Evolutionary conservation across 192 early-diverging fungal genomes (phyloP).

Genomic region (Rhizophagus clarus): DNA sequence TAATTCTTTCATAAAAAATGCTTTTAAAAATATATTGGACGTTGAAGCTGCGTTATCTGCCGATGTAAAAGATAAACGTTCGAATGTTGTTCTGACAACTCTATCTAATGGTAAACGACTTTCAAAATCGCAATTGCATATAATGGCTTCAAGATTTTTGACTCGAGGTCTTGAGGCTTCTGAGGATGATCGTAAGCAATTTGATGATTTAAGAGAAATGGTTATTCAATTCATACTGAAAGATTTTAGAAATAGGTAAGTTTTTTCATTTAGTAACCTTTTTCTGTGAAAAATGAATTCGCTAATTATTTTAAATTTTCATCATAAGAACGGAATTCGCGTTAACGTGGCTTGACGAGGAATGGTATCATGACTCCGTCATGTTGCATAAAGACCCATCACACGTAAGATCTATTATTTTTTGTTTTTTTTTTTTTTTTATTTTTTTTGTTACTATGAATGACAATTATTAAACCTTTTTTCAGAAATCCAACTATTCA

Average conservation of each 20-base stretch:
- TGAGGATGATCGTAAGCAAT: background rate
- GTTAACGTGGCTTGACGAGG: constrained; percentile 75
- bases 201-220: constrained; percentile 39
- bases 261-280: background rate
- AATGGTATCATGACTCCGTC: constrained; percentile 52
- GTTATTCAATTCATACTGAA: constrained; percentile 60
- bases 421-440: constrained; percentile 31
- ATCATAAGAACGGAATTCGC: constrained; percentile 62
- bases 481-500: constrained; percentile 35
- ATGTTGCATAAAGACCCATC: constrained; percentile 31
- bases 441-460: constrained; percentile 34
- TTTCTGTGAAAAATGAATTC: constrained; percentile 4
- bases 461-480: constrained; percentile 32
- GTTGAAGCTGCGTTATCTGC: constrained; percentile 28
- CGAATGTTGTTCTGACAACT: constrained; percentile 2
- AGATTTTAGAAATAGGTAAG: constrained; percentile 63
- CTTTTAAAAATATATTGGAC: constrained; percentile 38
- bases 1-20: constrained; percentile 31
- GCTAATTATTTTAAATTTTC: constrained; percentile 2
- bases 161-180: constrained; percentile 39
- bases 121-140: constrained; percentile 45
- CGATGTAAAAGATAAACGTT: constrained; percentile 4
- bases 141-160: constrained; percentile 40
- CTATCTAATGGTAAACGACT: constrained; percentile 30
- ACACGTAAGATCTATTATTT: constrained; percentile 20